Evolutionary conservation across 192 early-diverging fungal genomes (phyloP).

Genomic region (Mortierella alpina): DNA sequence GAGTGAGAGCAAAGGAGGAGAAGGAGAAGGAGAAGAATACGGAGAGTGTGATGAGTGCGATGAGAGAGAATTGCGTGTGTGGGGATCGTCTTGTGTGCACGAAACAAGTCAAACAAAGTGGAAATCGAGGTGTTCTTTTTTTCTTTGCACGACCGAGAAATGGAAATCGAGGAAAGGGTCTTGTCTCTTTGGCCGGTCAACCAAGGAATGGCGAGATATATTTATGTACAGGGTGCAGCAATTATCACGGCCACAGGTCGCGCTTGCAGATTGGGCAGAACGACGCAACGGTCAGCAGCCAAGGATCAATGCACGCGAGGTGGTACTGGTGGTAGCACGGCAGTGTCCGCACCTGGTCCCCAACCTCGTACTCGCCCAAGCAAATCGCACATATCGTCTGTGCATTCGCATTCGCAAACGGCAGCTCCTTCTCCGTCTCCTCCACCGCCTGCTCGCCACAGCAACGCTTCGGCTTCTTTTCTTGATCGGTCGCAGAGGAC

Average conservation of each 20-base stretch:
- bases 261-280: constrained; percentile 66
- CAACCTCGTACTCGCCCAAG: constrained; percentile 59
- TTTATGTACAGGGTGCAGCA: too few species aligned
- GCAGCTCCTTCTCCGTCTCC: constrained; percentile 11
- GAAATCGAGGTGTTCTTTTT: too few species aligned
- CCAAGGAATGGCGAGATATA: too few species aligned
- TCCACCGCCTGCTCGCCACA: background rate
- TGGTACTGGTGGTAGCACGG: constrained; percentile 68
- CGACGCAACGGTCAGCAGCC: constrained; percentile 59
- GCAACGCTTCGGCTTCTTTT: constrained; percentile 1
- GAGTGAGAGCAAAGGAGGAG: background rate
- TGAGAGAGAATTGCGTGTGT: background rate
- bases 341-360: constrained; percentile 58
- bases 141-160: too few species aligned
- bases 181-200: too few species aligned
- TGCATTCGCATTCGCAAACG: constrained; percentile 48
- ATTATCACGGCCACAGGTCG: constrained; percentile 26
- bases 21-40: background rate
- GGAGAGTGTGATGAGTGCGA: background rate
- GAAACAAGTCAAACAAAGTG: too few species aligned
- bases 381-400: constrained; percentile 63
- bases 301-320: constrained; percentile 62
- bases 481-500: background rate
- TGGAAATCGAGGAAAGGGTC: too few species aligned
- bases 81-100: too few species aligned